Evolutionary conservation across 2,329 filamentous ascomycete species (phyloP), one percentile per base, ranked within the genome.

Genomic region (Phyllosticta citrichinensis): DNA sequence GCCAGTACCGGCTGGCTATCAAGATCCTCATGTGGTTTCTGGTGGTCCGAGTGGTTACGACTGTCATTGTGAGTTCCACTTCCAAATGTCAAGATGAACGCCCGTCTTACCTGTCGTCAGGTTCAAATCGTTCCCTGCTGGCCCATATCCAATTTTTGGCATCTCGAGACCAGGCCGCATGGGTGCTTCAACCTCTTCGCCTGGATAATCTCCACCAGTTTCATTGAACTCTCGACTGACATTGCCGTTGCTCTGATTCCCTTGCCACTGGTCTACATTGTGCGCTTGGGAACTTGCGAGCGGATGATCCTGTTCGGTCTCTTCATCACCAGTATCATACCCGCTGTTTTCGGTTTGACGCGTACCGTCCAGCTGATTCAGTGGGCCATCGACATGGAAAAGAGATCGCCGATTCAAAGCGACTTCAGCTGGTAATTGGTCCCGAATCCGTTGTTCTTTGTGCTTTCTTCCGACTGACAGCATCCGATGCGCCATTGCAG

Each of bases 161-260:
- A 62, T 35, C 14, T 59, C 40, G 14, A 60, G n/a, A 11, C 19
- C 5, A 40, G 53, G 3, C 57, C 57, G 2, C 2, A 47, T 10
- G 61, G 53, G 20, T 62, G 61, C 27, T 51, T 62, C 50, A 47
- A 60, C 20, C 35, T 59, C 12, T 14, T 24, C 14, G 56, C n/a
- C 12, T 57, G 33, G 30, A 47, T 25, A 17, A 57, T 50, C 5
- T 19, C 24, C 6, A 24, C 33, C 9, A 35, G 27, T 4, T 22
- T 12, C 24, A 51, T 57, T 10, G 40, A 40, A 19, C 17, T 22
- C 2, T 35, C n/a, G 56, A 50, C 40, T 2, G 40, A 47, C 40
- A n/a, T 47, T n/a, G 14, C n/a, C n/a, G 12, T 8, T n/a, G 6
- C n/a, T 5, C 8, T 47, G 40, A n/a, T 47, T 47, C 40, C 40